Percentiles rank a stretch among this genome's conserved stretches.
Evolutionary conservation across 2,329 filamentous ascomycete species (phyloP).

Genomic region (Venturia asperata): DNA sequence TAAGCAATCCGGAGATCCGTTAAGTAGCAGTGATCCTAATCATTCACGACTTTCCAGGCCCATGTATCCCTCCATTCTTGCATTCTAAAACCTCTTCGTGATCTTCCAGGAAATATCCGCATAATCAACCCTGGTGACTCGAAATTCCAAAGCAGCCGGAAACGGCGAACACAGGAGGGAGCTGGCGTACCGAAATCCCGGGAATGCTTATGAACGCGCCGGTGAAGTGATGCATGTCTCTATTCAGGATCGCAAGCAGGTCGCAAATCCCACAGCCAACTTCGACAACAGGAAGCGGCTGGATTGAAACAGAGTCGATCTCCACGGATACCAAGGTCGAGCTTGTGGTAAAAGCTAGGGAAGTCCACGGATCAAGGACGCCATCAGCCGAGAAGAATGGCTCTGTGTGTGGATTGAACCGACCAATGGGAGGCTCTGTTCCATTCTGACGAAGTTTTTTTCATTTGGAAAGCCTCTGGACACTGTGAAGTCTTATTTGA

Average conservation of each 20-base stretch:
- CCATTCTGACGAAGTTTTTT: background rate
- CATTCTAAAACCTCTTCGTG: background rate
- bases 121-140: background rate
- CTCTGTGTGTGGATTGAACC: background rate
- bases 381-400: background rate
- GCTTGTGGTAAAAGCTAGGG: background rate
- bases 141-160: background rate
- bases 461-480: background rate
- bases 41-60: background rate
- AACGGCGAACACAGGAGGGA: background rate
- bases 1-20: background rate
- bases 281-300: background rate
- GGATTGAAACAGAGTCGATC: background rate
- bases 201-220: background rate
- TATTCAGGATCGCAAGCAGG: background rate
- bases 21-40: background rate
- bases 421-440: background rate
- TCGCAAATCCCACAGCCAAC: background rate
- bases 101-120: background rate
- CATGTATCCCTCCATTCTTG: background rate
- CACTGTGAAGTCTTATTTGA: background rate
- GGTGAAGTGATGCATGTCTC: background rate
- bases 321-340: background rate
- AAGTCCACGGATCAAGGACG: background rate
- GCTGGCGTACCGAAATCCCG: background rate